Evolutionary conservation across 495 filamentous ascomycete species (phyloP).

Genomic region (Podospora australis): DNA sequence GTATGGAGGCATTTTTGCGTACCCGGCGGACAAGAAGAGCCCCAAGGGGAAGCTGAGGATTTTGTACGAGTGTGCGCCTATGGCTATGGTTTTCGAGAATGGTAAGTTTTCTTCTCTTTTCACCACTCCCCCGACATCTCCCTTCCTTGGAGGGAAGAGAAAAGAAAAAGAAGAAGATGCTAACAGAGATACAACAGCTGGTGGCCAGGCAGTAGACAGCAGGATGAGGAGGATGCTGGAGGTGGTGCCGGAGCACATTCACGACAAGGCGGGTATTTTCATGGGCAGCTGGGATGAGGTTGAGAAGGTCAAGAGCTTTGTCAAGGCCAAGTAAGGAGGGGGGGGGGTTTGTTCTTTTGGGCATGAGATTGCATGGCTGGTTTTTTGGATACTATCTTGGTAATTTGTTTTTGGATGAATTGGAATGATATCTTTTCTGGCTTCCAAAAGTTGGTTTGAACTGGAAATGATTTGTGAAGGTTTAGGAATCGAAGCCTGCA

Average conservation of each 20-base stretch:
- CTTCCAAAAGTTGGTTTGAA: not conserved
- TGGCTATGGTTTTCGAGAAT: conserved; percentile 99
- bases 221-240: conserved; percentile 84
- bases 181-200: conserved; percentile 48
- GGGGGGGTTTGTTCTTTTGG: not conserved
- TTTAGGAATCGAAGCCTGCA: too few species aligned
- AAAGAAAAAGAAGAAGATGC: too few species aligned
- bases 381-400: not conserved
- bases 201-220: conserved; percentile 85
- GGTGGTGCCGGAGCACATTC: conserved; percentile 86
- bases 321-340: conserved; percentile 21
- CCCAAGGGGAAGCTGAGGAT: conserved; percentile 97
- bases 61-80: conserved; percentile 96
- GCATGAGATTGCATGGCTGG: too few species aligned
- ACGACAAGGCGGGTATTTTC: conserved; percentile 94
- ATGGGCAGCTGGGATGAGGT: conserved; percentile 92
- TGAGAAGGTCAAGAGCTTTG: conserved; percentile 80
- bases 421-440: not conserved
- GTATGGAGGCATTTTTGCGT: conserved; percentile 96
- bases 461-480: too few species aligned
- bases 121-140: not conserved
- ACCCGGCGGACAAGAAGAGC: conserved; percentile 95
- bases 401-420: not conserved
- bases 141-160: not conserved
- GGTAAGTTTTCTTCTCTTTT: too few species aligned